Base-by-base conservation (phyloP, 164 flowering plant species). In the Vitis riparia region DNA sequence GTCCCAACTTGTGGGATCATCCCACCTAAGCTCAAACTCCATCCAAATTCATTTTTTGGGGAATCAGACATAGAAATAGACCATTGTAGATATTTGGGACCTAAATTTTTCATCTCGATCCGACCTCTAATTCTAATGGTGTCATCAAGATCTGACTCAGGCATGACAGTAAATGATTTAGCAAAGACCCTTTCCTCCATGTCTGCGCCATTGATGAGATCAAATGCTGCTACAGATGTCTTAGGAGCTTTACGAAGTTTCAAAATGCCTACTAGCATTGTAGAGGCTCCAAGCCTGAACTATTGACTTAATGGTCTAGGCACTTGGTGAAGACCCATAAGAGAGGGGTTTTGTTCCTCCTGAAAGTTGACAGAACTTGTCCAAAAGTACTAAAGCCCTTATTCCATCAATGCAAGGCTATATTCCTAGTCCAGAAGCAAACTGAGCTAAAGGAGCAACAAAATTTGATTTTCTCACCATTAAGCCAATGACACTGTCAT, bases 11-110 rank as follows among this genome's bases (percentile, higher is more conserved):
- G 19, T 19, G 19, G 19, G 19, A 19, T 19, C 19, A 19, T 19
- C 19, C 19, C 19, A 19, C 19, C 19, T 19, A 19, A 19, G 19
- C 19, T 19, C 19, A 19, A 30, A 37, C 97, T 94, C 97, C 97
- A 92, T 55, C 97, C 97, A 19, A 86, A 14, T 61, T 83, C 92
- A 74, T 86, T 88, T 70, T 87, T 89, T n/a, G 88, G 88, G n/a
- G 79, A 72, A 72, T 91, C 96, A 52, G 85, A 81, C 69, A 89
- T 7, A 50, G 76, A 66, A 50, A 87, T 75, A 65, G 88, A 90
- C 97, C 95, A 91, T 27, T 83, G 78, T 32, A 88, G 19, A 74
- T 56, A 29, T 59, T 77, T 84, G 16, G 84, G 77, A 19, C 19
- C 19, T 19, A 1, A 19, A 19, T 19, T 19, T 19, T 19, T 19